Conservation (phyloP, 768 basidiomycete genomes). For the Amanita polypyramis region DNA sequence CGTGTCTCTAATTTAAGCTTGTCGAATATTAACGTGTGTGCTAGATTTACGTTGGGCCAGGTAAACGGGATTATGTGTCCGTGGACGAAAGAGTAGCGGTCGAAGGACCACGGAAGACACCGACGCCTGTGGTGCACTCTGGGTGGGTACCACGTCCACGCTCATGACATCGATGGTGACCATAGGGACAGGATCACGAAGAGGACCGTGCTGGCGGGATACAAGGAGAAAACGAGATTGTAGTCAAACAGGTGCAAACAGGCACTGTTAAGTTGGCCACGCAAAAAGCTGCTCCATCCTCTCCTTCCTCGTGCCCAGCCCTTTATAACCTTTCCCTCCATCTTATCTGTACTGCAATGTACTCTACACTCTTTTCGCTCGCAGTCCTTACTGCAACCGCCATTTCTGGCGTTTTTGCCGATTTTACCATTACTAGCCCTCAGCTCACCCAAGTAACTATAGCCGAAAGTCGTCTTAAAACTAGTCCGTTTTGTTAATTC, state of each 20-base stretch:
- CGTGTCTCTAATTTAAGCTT: slow-evolving; percentile 5
- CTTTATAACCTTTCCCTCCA: slow-evolving; percentile 18
- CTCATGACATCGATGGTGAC: slow-evolving; percentile 1
- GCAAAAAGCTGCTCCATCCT: slow-evolving; percentile 1
- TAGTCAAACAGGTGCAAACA: slow-evolving; percentile 13
- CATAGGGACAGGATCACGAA: slow-evolving; percentile 44
- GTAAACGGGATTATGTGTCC: slow-evolving; percentile 66
- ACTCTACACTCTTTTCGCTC: slow-evolving; percentile 67
- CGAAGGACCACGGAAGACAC: slow-evolving; percentile 45
- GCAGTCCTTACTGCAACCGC: slow-evolving; percentile 55
- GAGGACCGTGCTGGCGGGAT: slow-evolving; percentile 53
- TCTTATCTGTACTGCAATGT: slow-evolving; percentile 44
- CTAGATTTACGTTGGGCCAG: slow-evolving; percentile 71
- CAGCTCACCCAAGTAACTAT: slow-evolving; percentile 37
- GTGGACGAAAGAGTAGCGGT: slow-evolving; percentile 48
- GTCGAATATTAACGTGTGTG: slow-evolving; percentile 6
- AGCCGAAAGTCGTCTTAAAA: not conserved
- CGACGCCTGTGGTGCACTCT: slow-evolving; percentile 58
- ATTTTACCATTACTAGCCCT: slow-evolving; percentile 44
- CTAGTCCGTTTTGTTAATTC: slow-evolving; percentile 7
- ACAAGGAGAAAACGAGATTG: slow-evolving; percentile 42
- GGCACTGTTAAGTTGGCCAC: not conserved
- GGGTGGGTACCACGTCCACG: slow-evolving; percentile 41
- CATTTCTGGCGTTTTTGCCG: slow-evolving; percentile 40
- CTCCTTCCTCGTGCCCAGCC: slow-evolving; percentile 17